Evolutionary conservation across 345 rosid genomes (phyloP), one percentile per base, ranked within the genome.

Genomic region (Orychophragmus violaceus): DNA sequence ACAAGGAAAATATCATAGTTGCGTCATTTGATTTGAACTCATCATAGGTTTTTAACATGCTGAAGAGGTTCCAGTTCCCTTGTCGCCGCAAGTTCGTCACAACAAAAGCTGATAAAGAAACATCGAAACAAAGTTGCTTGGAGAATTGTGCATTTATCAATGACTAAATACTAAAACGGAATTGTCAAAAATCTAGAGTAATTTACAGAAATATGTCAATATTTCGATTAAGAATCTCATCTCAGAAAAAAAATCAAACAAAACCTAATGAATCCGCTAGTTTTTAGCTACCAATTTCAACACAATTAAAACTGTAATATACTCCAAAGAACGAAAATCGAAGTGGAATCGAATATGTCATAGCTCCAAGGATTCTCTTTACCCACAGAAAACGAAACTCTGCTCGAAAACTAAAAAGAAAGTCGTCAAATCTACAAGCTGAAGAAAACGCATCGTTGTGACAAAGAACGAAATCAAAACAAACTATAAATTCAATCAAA

Each of bases 21-120:
- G 70, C 84, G 71, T 79, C 69, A 56, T 77, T 39, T 64, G 76
- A 42, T 58, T 76, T 28, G 66, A 68, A 18, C 16, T 62, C 36
- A 71, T 74, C 88, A 80, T n/a, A n/a, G n/a, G n/a, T n/a, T n/a
- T n/a, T n/a, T 62, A 76, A 59, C 64, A 37, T 70, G 75, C 62
- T 70, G 46, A 50, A 52, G 59, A 58, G 22, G n/a, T 51, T 69
- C 48, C 59, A 37, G 46, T n/a, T 32, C 52, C 44, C 44, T 68
- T 67, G 22, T 41, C 45, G 41, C 58, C 28, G 16, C 30, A 59
- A 48, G 30, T 52, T 10, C 21, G 52, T 13, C 24, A 32, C 77
- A n/a, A n/a, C n/a, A n/a, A n/a, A n/a, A n/a, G n/a, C 52, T 58
- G 0, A 36, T 35, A 19, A 37, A 67, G 35, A 48, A 12, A 27